Percentiles rank a stretch among this genome's conserved stretches.
These are phyloP conservation scores for Tulasnella sp. DNA, from an alignment of 768 basidiomycete genomes.

Conservation along the genomic window DNA sequence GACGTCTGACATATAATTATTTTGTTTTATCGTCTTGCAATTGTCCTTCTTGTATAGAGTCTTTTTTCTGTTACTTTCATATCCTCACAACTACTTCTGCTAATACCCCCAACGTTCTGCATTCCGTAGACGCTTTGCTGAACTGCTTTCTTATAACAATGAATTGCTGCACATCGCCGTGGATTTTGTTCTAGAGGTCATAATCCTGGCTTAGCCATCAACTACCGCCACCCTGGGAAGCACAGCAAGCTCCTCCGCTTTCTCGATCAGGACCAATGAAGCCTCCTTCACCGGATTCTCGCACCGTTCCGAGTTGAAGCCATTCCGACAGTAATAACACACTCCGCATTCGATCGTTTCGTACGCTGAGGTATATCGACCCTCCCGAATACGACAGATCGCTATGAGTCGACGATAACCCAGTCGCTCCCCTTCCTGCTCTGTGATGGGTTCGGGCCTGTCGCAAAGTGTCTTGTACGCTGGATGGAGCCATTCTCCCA, in stretches of 20 bases:
- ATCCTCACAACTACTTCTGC: no score
- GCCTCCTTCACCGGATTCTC: background rate
- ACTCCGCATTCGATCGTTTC: background rate
- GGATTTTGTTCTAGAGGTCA: no score
- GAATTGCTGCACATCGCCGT: no score
- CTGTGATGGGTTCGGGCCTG: background rate
- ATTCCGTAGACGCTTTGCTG: no score
- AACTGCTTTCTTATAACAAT: no score
- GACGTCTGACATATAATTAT: no score
- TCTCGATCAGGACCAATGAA: background rate
- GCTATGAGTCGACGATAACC: background rate
- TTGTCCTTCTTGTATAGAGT: no score
- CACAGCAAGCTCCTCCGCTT: background rate
- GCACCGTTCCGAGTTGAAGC: background rate
- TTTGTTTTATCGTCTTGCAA: no score
- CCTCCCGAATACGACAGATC: background rate
- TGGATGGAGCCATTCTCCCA: slow-evolving; percentile 5
- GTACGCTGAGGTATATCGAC: background rate
- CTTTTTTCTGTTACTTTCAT: no score
- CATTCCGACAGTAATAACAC: background rate
- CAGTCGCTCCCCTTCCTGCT: background rate
- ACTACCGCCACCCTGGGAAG: background rate
- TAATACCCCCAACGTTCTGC: no score
- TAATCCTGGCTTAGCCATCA: background rate
- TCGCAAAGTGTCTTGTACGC: background rate